phyloP scores from a whole-genome alignment of 352 stramenopile species.

The Saprolegnia parasitica region DNA sequence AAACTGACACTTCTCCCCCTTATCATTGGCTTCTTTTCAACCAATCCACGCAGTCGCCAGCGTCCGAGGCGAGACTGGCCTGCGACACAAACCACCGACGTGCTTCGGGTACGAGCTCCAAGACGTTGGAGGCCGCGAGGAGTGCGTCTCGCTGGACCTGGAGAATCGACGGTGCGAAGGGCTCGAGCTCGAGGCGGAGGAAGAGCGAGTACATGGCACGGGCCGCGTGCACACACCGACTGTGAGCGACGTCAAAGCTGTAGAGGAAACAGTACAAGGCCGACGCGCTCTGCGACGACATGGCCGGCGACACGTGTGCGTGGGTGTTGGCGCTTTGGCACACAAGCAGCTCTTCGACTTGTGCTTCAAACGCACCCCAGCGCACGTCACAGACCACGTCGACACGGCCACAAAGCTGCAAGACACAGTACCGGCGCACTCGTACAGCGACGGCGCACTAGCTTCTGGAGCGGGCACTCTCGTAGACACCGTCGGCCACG shows the following conservation, averaged over 20 bases:
- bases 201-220: conserved; percentile 20
- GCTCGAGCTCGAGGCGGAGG: conserved; percentile 13
- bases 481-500: conserved; percentile 1
- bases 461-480: conserved; percentile 2
- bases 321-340: conserved; percentile 20
- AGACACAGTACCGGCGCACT: conserved; percentile 16
- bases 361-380: conserved; percentile 14
- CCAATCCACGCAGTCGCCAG: not conserved
- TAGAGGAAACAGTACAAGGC: conserved; percentile 5
- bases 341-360: conserved; percentile 5
- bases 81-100: conserved; percentile 11
- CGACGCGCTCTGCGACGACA: conserved; percentile 7
- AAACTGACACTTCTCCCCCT: no score
- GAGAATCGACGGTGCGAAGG: not conserved
- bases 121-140: conserved; percentile 9
- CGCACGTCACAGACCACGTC: conserved; percentile 5
- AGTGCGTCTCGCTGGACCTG: conserved; percentile 10
- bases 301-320: not conserved
- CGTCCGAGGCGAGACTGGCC: not conserved
- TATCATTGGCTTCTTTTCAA: no score
- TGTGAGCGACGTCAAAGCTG: conserved; percentile 15
- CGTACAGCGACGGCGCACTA: not conserved
- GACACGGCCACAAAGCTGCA: conserved; percentile 18
- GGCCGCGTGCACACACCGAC: not conserved
- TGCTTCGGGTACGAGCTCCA: not conserved